These are phyloP conservation scores for Plasmodium chabaudi DNA, from an alignment of 169 alveolate genomes.

Conservation along the genomic window DNA sequence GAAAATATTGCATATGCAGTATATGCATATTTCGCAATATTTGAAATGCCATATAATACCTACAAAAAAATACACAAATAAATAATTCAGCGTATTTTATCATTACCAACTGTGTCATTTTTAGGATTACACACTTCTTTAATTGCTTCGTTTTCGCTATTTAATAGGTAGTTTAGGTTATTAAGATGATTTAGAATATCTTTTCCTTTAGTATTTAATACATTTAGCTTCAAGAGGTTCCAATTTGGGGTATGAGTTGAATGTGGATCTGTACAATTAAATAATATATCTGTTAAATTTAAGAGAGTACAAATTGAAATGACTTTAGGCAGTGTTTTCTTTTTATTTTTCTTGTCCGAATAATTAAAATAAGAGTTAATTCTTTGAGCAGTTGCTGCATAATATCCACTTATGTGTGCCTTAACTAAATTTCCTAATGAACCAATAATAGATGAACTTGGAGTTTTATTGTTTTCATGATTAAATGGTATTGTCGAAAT, in stretches of 20 bases:
- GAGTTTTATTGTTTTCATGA: conserved; percentile 68
- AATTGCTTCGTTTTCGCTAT: not conserved
- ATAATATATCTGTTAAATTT: conserved; percentile 43
- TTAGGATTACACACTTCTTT: conserved; percentile 51
- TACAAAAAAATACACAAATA: not conserved
- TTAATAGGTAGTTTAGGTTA: conserved; percentile 3
- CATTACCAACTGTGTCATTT: conserved; percentile 22
- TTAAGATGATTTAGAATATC: conserved; percentile 14
- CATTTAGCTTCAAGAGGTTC: conserved; percentile 22
- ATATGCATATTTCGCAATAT: no score
- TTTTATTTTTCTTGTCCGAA: conserved; percentile 41
- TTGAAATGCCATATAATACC: not conserved
- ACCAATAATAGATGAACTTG: conserved; percentile 57
- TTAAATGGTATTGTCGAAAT: conserved; percentile 57
- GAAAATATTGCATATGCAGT: no score
- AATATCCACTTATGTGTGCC: conserved; percentile 33
- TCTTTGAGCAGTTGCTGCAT: conserved; percentile 39
- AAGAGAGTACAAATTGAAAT: conserved; percentile 61
- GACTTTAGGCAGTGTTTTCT: conserved; percentile 16
- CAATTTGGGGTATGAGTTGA: not conserved
- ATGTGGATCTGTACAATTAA: conserved; percentile 29
- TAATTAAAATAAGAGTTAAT: conserved; percentile 50
- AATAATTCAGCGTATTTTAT: not conserved
- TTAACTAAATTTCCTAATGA: conserved; percentile 70
- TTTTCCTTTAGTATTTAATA: conserved; percentile 52